phyloP scores from a whole-genome alignment of 1,139 yeast genomes.

The Kodamaea anthophila region DNA sequence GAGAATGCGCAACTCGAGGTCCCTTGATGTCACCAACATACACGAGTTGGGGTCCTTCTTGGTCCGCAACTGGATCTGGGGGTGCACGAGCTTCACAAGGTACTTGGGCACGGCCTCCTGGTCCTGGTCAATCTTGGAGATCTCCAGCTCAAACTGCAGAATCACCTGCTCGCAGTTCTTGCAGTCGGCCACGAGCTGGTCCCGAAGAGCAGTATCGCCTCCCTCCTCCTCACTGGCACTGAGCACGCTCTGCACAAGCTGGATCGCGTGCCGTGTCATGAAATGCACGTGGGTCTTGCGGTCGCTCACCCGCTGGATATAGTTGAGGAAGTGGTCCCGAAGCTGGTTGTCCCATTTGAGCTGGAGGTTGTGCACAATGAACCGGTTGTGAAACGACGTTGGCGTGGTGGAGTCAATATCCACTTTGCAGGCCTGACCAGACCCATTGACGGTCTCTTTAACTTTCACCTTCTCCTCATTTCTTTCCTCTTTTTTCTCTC shows the following conservation, averaged over 20 bases:
- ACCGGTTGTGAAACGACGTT: slow-evolving; percentile 60
- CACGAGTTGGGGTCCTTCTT: slow-evolving; percentile 29
- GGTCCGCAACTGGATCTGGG: slow-evolving; percentile 38
- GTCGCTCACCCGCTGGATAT: slow-evolving; percentile 54
- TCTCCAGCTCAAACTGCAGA: slow-evolving; percentile 26
- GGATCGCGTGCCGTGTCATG: slow-evolving; percentile 67
- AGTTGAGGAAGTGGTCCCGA: slow-evolving; percentile 56
- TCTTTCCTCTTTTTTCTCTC: too few relatives aligned
- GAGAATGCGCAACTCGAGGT: slow-evolving; percentile 62
- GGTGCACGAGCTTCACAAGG: slow-evolving; percentile 37
- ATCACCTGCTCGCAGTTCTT: slow-evolving; percentile 29
- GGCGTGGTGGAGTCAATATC: slow-evolving; percentile 3
- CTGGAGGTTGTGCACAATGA: slow-evolving; percentile 70
- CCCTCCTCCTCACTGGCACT: slow-evolving; percentile 13
- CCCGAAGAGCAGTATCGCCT: slow-evolving; percentile 13
- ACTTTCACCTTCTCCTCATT: background rate
- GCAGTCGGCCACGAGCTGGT: slow-evolving; percentile 10
- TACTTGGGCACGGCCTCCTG: slow-evolving; percentile 36
- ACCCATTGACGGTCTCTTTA: too few relatives aligned
- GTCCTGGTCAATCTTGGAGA: slow-evolving; percentile 21
- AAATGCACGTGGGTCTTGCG: slow-evolving; percentile 47
- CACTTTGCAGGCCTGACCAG: background rate
- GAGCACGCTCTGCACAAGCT: slow-evolving; percentile 43
- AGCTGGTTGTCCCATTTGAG: slow-evolving; percentile 73
- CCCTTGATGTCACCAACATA: slow-evolving; percentile 58